Conservation (phyloP, 495 filamentous ascomycete genomes). For the Sphaerosporella brunnea region DNA sequence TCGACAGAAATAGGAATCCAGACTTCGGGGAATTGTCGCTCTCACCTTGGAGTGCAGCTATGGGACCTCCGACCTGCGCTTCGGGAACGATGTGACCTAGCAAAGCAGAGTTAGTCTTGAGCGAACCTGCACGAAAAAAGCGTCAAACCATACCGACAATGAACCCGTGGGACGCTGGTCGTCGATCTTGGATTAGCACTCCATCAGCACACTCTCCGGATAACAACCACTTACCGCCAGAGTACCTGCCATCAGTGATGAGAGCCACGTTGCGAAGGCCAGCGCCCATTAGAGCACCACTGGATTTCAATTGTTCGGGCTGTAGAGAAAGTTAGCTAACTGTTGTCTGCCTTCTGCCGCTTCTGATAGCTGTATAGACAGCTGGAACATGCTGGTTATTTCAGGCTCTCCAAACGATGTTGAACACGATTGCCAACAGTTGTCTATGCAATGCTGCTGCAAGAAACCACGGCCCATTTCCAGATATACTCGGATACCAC, state of each 20-base stretch:
- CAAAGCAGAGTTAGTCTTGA: slow-evolving; percentile 10
- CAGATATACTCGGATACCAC: too few relatives aligned
- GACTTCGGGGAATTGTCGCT: slow-evolving; percentile 4
- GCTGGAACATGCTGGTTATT: not conserved
- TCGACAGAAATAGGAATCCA: slow-evolving; percentile 1
- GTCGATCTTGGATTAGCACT: slow-evolving; percentile 12
- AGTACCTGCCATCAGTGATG: slow-evolving; percentile 86
- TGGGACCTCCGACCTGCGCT: slow-evolving; percentile 37
- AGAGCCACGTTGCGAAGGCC: slow-evolving; percentile 74
- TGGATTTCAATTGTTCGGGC: slow-evolving; percentile 85
- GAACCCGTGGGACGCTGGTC: slow-evolving; percentile 67
- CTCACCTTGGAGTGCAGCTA: slow-evolving; percentile 25
- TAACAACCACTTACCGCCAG: slow-evolving; percentile 33
- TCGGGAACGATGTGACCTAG: slow-evolving; percentile 77
- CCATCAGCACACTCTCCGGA: slow-evolving; percentile 6
- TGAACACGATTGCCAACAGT: slow-evolving; percentile 3
- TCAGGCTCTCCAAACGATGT: slow-evolving; percentile 6
- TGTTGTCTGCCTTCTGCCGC: not conserved
- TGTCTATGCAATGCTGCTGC: slow-evolving; percentile 1
- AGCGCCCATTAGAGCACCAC: slow-evolving; percentile 83
- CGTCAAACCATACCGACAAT: slow-evolving; percentile 44
- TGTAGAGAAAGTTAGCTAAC: slow-evolving; percentile 10
- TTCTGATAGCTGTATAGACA: not conserved
- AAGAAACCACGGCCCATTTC: too few relatives aligned
- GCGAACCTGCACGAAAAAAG: slow-evolving; percentile 17